phyloP scores from a whole-genome alignment of 1,284 basidiomycete species.

The Ustilago vetiveriae region DNA sequence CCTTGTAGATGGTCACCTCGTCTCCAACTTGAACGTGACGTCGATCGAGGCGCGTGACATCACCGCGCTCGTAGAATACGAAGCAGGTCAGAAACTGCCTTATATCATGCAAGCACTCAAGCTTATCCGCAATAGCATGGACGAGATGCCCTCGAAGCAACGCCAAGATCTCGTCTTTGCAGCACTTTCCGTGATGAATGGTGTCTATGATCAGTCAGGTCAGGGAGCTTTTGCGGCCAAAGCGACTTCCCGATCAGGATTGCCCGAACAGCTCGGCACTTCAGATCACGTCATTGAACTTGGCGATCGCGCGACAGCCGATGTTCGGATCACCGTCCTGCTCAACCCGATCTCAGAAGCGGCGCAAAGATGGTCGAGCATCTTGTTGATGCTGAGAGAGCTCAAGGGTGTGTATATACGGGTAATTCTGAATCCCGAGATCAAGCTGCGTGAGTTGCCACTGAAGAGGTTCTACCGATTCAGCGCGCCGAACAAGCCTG shows the following conservation, averaged over 20 bases:
- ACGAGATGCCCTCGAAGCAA: constrained; percentile 2
- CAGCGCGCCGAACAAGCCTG: constrained; percentile 73
- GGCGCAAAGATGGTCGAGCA: constrained; percentile 83
- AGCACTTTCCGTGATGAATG: constrained; percentile 35
- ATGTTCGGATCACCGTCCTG: constrained; percentile 79
- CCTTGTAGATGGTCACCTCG: constrained; percentile 46
- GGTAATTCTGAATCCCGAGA: constrained; percentile 56
- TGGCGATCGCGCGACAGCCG: constrained; percentile 76
- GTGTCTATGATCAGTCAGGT: constrained; percentile 27
- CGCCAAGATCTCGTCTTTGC: constrained; percentile 48
- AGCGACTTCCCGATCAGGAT: constrained; percentile 17
- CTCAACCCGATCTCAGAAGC: constrained; percentile 85
- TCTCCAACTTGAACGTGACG: constrained; percentile 10
- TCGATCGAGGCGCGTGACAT: constrained; percentile 36
- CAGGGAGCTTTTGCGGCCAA: constrained; percentile 28
- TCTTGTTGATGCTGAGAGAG: constrained; percentile 67
- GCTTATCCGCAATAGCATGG: constrained; percentile 16
- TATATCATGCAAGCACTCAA: constrained; percentile 27
- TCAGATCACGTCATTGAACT: constrained; percentile 69
- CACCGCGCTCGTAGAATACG: constrained; percentile 39
- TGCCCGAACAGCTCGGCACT: constrained; percentile 31
- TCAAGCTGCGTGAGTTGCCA: constrained; percentile 74
- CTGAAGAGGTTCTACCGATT: constrained; percentile 94
- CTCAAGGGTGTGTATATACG: constrained; percentile 50
- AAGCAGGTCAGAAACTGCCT: constrained; percentile 41